Evolutionary conservation across 164 flowering plant species (phyloP).

Genomic region (Echeveria elegans): DNA sequence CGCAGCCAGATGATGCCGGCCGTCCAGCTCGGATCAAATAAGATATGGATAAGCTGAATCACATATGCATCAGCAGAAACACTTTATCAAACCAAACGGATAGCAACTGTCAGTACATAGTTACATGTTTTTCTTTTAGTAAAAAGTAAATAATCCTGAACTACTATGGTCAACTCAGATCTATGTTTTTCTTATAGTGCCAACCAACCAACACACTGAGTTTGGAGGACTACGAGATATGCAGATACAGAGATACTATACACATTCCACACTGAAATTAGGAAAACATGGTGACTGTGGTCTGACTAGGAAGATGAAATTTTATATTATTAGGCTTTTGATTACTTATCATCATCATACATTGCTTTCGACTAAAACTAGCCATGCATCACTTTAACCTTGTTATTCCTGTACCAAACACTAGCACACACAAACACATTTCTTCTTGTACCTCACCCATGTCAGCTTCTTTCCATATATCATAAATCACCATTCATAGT

Average conservation of each 20-base stretch:
- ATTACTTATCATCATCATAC: not conserved
- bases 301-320: not conserved
- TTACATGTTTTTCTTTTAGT: too few relatives aligned
- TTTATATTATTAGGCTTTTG: not conserved
- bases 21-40: not conserved
- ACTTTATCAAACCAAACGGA: not conserved
- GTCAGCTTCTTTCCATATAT: not conserved
- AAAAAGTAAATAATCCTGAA: not conserved
- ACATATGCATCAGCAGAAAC: not conserved
- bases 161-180: not conserved
- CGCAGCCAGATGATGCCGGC: conserved; percentile 1
- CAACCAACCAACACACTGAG: not conserved
- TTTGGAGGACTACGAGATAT: not conserved
- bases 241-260: not conserved
- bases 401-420: not conserved
- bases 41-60: conserved; percentile 3
- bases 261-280: not conserved
- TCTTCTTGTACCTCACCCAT: not conserved
- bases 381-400: not conserved
- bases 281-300: not conserved
- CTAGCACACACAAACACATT: not conserved
- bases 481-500: not conserved
- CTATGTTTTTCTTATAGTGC: not conserved
- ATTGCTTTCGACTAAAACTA: not conserved
- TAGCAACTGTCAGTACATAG: not conserved